Evolutionary conservation across 2,329 filamentous ascomycete species (phyloP).

Genomic region (Talaromyces sp.): DNA sequence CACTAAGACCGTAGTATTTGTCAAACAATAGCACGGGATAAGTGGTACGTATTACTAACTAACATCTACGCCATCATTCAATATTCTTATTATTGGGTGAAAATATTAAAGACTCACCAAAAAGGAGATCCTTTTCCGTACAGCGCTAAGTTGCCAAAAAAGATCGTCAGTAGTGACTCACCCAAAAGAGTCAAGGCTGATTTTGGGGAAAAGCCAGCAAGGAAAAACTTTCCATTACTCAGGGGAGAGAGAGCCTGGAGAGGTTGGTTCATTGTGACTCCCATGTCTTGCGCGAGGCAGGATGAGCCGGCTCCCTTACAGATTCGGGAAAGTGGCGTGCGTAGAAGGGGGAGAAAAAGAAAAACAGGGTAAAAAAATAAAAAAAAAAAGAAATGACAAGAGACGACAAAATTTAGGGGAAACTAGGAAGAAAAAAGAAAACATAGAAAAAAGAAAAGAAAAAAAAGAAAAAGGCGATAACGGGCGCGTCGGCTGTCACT

Average conservation of each 20-base stretch:
- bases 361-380: background rate
- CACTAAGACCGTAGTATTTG: background rate
- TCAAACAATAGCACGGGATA: background rate
- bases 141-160: background rate
- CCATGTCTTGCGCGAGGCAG: background rate
- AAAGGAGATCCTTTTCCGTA: background rate
- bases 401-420: background rate
- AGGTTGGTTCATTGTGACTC: background rate
- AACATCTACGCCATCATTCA: background rate
- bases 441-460: background rate
- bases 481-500: background rate
- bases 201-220: background rate
- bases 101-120: background rate
- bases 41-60: background rate
- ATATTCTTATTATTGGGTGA: background rate
- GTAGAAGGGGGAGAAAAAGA: background rate
- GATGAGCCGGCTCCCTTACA: constrained; percentile 3
- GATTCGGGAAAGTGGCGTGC: background rate
- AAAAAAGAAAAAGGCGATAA: background rate
- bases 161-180: background rate
- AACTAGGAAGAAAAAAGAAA: background rate
- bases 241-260: too few relatives aligned
- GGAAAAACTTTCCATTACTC: background rate
- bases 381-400: background rate
- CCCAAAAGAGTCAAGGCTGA: background rate